A percentile compares a stretch with the other conserved stretches of the same genome.
These are phyloP conservation scores for Microcyclosporella mali DNA, from an alignment of 2,329 filamentous ascomycete species.

Conservation along the genomic window DNA sequence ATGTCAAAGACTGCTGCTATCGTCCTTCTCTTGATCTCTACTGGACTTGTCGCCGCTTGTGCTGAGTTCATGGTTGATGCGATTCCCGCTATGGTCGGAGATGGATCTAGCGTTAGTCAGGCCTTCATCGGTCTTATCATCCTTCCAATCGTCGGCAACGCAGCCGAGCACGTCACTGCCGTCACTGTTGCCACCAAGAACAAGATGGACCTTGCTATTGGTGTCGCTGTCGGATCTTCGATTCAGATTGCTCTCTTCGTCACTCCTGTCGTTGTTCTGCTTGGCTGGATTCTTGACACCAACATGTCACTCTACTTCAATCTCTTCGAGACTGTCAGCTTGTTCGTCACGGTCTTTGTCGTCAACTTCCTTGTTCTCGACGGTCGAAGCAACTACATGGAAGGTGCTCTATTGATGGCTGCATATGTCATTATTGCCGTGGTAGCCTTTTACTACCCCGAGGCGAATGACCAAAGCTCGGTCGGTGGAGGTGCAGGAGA, in stretches of 20 bases:
- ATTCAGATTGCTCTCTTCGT: conserved; percentile 78
- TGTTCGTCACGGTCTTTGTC: conserved; percentile 77
- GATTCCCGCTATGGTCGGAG: conserved; percentile 60
- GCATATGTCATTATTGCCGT: conserved; percentile 73
- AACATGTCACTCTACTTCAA: conserved; percentile 62
- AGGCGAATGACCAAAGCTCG: conserved; percentile 35
- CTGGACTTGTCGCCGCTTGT: conserved; percentile 54
- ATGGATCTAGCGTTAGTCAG: conserved; percentile 54
- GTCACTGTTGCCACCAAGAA: conserved; percentile 76
- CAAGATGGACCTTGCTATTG: conserved; percentile 79
- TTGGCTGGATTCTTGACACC: conserved; percentile 71
- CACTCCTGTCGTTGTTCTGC: conserved; percentile 67
- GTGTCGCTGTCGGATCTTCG: conserved; percentile 70
- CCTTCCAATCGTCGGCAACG: conserved; percentile 76
- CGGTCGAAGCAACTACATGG: conserved; percentile 75
- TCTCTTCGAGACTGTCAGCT: conserved; percentile 58
- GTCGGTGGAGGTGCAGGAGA: conserved; percentile 34
- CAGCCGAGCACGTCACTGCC: conserved; percentile 74
- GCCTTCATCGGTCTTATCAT: conserved; percentile 77
- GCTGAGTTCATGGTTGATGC: conserved; percentile 69
- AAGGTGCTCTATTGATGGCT: conserved; percentile 69
- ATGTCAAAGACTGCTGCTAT: conserved; percentile 55
- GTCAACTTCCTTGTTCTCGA: conserved; percentile 83
- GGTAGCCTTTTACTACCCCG: conserved; percentile 46
- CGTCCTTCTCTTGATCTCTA: conserved; percentile 50